Conservation (phyloP, 805 yeast genomes). For the Sungouiella blattae region DNA sequence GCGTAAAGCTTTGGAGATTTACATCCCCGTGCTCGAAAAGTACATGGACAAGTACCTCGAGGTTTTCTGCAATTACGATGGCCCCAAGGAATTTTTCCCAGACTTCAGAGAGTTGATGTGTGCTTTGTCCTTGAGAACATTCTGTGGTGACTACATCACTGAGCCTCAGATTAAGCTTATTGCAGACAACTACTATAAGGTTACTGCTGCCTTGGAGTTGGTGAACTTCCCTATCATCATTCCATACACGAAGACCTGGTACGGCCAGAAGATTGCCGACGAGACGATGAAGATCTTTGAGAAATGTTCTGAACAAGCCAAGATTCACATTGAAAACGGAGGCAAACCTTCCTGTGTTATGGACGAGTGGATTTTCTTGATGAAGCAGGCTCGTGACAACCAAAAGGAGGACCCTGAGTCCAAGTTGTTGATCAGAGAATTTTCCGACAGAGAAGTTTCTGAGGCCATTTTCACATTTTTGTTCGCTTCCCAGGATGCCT, state of each 20-base stretch:
- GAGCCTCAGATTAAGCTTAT: conserved; percentile 84
- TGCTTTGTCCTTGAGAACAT: conserved; percentile 87
- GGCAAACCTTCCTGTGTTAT: conserved; percentile 83
- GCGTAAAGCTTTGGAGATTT: conserved; percentile 73
- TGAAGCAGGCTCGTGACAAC: conserved; percentile 66
- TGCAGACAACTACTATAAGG: conserved; percentile 87
- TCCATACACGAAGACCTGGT: conserved; percentile 97
- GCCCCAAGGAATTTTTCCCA: conserved; percentile 78
- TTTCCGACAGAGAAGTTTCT: conserved; percentile 86
- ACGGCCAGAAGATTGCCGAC: conserved; percentile 91
- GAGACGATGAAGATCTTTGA: conserved; percentile 91
- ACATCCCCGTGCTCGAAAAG: conserved; percentile 79
- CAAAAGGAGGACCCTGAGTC: conserved; percentile 50
- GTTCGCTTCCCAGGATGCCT: conserved; percentile 97
- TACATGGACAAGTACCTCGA: conserved; percentile 82
- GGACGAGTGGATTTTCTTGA: conserved; percentile 91
- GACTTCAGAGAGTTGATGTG: conserved; percentile 95
- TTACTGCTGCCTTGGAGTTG: conserved; percentile 94
- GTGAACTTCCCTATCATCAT: conserved; percentile 96
- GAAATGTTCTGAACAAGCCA: conserved; percentile 83
- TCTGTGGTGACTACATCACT: conserved; percentile 93
- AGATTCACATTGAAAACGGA: conserved; percentile 70
- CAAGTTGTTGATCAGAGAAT: conserved; percentile 69
- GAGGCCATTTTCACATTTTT: conserved; percentile 95
- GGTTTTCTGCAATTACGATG: conserved; percentile 58